These are phyloP conservation scores for Umbelopsis sp. DNA, from an alignment of 192 early-diverging fungal species.

Conservation along the genomic window DNA sequence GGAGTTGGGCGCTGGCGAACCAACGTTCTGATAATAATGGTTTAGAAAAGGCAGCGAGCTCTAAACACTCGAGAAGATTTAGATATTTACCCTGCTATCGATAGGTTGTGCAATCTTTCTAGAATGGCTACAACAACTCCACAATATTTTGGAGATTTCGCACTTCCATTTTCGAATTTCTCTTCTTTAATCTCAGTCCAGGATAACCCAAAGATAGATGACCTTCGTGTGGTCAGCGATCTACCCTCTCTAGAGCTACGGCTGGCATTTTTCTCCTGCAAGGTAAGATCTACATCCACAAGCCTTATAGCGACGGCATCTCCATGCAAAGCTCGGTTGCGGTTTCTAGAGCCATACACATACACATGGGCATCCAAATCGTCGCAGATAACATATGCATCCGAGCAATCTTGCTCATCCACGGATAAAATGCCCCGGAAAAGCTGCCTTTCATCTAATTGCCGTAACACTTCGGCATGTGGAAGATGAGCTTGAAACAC, in stretches of 20 bases:
- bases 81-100: constrained; percentile 48
- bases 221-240: constrained; percentile 47
- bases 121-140: constrained; percentile 55
- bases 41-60: background rate
- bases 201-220: constrained; percentile 25
- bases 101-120: constrained; percentile 43
- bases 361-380: constrained; percentile 69
- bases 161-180: constrained; percentile 41
- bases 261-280: constrained; percentile 46
- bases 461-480: constrained; percentile 43
- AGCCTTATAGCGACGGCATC: constrained; percentile 75
- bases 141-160: constrained; percentile 51
- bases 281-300: constrained; percentile 63
- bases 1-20: constrained; percentile 22
- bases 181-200: constrained; percentile 50
- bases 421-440: constrained; percentile 75
- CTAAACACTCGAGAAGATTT: no score
- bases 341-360: constrained; percentile 66
- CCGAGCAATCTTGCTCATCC: constrained; percentile 76
- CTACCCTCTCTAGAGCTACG: constrained; percentile 37
- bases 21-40: constrained; percentile 12
- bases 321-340: constrained; percentile 81
- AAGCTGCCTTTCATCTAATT: constrained; percentile 46
- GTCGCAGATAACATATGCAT: constrained; percentile 86
- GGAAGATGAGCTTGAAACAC: constrained; percentile 51